Evolutionary conservation across 1,139 yeast genomes (phyloP).

Genomic region (Debaryomyces nepalensis): DNA sequence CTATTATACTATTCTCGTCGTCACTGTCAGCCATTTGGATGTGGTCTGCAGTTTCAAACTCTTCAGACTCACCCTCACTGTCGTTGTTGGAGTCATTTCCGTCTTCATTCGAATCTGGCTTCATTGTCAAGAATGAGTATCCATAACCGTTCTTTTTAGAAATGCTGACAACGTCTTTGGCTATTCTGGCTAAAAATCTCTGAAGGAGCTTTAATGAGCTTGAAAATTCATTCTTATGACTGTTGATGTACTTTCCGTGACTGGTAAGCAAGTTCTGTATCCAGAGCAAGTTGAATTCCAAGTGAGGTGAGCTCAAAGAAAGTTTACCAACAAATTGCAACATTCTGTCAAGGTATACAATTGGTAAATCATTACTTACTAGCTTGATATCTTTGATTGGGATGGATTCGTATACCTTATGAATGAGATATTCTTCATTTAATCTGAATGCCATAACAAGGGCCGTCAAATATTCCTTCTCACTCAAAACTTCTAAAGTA

Average conservation of each 20-base stretch:
- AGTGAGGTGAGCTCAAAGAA: conserved; percentile 68
- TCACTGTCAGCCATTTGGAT: conserved; percentile 19
- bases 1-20: conserved; percentile 20
- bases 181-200: conserved; percentile 73
- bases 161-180: conserved; percentile 68
- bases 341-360: conserved; percentile 71
- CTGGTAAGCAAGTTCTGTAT: conserved; percentile 63
- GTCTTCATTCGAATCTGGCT: conserved; percentile 27
- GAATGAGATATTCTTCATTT: conserved; percentile 77
- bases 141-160: conserved; percentile 61
- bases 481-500: conserved; percentile 63
- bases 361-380: conserved; percentile 71
- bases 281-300: conserved; percentile 87
- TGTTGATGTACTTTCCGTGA: conserved; percentile 78
- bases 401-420: conserved; percentile 73
- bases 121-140: conserved; percentile 42
- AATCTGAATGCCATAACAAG: conserved; percentile 92
- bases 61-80: background rate
- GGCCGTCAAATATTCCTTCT: conserved; percentile 77
- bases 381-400: conserved; percentile 75
- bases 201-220: conserved; percentile 73
- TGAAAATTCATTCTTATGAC: conserved; percentile 65
- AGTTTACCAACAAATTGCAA: conserved; percentile 73
- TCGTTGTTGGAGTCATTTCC: conserved; percentile 11
- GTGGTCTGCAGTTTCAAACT: conserved; percentile 20